Conservation (phyloP, 768 basidiomycete genomes). For the Cystobasidium ongulense region DNA sequence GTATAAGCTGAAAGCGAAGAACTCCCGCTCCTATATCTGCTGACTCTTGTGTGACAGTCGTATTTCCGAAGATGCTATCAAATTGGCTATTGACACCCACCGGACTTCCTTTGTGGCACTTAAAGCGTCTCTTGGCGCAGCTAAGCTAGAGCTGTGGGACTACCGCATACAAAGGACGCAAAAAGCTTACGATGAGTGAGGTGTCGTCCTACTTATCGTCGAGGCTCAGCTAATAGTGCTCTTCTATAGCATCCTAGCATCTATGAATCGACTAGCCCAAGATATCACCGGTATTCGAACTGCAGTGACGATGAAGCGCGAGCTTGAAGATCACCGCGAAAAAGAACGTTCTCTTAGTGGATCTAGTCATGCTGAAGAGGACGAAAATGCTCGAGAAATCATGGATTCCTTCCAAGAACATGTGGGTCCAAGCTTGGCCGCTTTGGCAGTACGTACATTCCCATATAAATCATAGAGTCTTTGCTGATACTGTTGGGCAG, state of each 20-base stretch:
- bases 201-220: neutral
- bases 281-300: conserved; percentile 83
- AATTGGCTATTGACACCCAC: conserved; percentile 72
- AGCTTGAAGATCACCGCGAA: conserved; percentile 58
- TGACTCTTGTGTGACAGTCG: neutral
- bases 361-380: neutral
- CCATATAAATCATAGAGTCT: neutral
- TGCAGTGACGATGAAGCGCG: conserved; percentile 73
- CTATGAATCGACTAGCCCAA: conserved; percentile 81
- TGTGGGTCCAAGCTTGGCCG: conserved; percentile 25
- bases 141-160: conserved; percentile 63
- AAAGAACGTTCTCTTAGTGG: conserved; percentile 37
- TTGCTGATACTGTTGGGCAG: conserved; percentile 46
- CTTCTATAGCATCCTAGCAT: conserved; percentile 52
- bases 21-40: conserved; percentile 27
- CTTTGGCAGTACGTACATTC: neutral
- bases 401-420: conserved; percentile 30
- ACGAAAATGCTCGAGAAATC: conserved; percentile 13
- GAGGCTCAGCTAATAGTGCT: neutral
- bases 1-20: conserved; percentile 50
- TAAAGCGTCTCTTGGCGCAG: conserved; percentile 76
- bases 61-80: conserved; percentile 52
- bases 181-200: conserved; percentile 31
- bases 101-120: conserved; percentile 82
- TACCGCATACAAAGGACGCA: conserved; percentile 42